Base-by-base conservation (phyloP, 2,329 filamentous ascomycete genomes). In the Pestalotiopsis sp. region DNA sequence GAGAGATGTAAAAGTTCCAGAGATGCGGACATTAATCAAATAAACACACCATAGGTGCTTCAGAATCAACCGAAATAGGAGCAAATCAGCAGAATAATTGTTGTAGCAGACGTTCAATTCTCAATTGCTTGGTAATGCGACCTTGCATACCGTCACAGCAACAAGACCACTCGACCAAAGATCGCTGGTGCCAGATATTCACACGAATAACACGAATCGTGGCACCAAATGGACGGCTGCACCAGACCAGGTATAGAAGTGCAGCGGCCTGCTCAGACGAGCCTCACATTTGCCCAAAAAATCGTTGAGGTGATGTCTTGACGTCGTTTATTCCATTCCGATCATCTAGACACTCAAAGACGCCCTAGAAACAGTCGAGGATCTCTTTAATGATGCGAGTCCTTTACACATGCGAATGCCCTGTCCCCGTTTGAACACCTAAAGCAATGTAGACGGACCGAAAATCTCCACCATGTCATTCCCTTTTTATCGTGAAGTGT, bases 251-350 rank as follows among this genome's bases (percentile, higher is more conserved):
- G 11, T 3, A 1, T 9, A 9, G 3, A n/a, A n/a, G 1, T 52
- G 45, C 11, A 20, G 11, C 2, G 17, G 36, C 9, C 23, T n/a
- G 12, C 27, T 36, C 23, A 59, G 23, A 4, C 13, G 57, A 17
- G 57, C 14, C 36, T 38, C 59, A 39, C 59, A 38, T 62, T 20
- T 23, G 59, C 59, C n/a, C 27, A 20, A 36, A 36, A 13, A 17
- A n/a, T 20, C 14, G n/a, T 13, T 39, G 20, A 17, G 20, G 25
- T 45, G 66, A 70, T 52, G 70, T 73, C 60, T 67, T 71, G 73
- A 78, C 76, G 75, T 76, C 74, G 73, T 74, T 77, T 71, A 76
- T 78, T 74, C 71, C 75, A 75, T 79, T 78, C 73, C 75, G 74
- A 78, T 77, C 77, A 77, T 75, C 72, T 77, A 78, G 76, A 77